Conservation (phyloP, 2,329 filamentous ascomycete species). For the Beauveria pseudobassiana region DNA sequence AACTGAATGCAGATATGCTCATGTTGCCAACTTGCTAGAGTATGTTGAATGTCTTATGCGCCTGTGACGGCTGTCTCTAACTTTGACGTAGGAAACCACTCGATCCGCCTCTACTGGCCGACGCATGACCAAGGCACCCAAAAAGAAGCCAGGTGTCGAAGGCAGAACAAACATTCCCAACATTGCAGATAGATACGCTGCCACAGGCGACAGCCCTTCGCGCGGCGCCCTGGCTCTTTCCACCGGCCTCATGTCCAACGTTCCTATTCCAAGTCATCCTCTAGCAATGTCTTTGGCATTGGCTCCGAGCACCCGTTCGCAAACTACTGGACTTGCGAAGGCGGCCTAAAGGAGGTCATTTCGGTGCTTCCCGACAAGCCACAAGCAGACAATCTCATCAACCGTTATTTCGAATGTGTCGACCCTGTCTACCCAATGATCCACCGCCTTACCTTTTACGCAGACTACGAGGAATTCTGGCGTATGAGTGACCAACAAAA, state of each 20-base stretch:
- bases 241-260: conserved; percentile 59
- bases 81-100: conserved; percentile 44
- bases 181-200: conserved; percentile 46
- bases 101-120: conserved; percentile 45
- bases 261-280: conserved; percentile 62
- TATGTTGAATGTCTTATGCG: conserved; percentile 31
- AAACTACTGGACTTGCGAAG: conserved; percentile 78
- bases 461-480: conserved; percentile 76
- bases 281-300: conserved; percentile 74
- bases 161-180: conserved; percentile 41
- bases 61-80: conserved; percentile 3
- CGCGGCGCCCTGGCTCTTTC: conserved; percentile 48
- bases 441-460: conserved; percentile 66
- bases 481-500: conserved; percentile 50
- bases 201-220: conserved; percentile 34
- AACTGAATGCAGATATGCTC: conserved; percentile 67
- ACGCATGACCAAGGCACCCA: conserved; percentile 50
- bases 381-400: conserved; percentile 64
- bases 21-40: conserved; percentile 70
- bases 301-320: conserved; percentile 72
- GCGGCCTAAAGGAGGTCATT: conserved; percentile 67
- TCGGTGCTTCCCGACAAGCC: conserved; percentile 67
- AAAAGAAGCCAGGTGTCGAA: conserved; percentile 39
- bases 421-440: conserved; percentile 79
- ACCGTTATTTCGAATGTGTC: conserved; percentile 60